Conservation (phyloP, 768 basidiomycete species). For the Phylloporus sp. region DNA sequence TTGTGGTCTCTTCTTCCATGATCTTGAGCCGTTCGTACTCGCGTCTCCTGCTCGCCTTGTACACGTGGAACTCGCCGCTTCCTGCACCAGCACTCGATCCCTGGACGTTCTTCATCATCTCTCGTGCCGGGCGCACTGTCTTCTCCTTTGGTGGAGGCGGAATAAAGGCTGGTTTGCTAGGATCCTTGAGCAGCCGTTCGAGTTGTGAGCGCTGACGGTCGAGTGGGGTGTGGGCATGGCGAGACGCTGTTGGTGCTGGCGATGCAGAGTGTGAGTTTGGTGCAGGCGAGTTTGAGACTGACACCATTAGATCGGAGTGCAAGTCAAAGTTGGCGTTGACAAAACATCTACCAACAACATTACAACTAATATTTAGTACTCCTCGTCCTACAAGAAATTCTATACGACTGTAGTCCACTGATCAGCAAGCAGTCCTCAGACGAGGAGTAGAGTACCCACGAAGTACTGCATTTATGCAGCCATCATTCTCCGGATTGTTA, state of each 20-base stretch:
- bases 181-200: slow-evolving; percentile 86
- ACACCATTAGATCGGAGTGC: slow-evolving; percentile 20
- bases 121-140: slow-evolving; percentile 73
- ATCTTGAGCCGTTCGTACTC: slow-evolving; percentile 94
- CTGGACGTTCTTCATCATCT: slow-evolving; percentile 99
- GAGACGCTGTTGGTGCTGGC: slow-evolving; percentile 28
- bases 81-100: slow-evolving; percentile 97
- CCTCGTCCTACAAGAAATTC: neutral
- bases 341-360: slow-evolving; percentile 24
- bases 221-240: slow-evolving; percentile 48
- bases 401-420: slow-evolving; percentile 25
- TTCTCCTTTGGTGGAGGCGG: slow-evolving; percentile 83
- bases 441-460: slow-evolving; percentile 47
- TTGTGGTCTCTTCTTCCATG: slow-evolving; percentile 77
- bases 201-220: slow-evolving; percentile 65
- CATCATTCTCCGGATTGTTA: slow-evolving; percentile 95
- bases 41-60: slow-evolving; percentile 89
- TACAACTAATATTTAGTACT: slow-evolving; percentile 18
- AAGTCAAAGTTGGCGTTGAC: neutral
- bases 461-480: slow-evolving; percentile 92
- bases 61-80: slow-evolving; percentile 97
- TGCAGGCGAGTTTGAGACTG: slow-evolving; percentile 27
- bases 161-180: slow-evolving; percentile 74
- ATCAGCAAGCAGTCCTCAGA: slow-evolving; percentile 1
- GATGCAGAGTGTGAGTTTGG: slow-evolving; percentile 30